Base-by-base conservation (phyloP, 345 rosid species). In the Populus simonii region DNA sequence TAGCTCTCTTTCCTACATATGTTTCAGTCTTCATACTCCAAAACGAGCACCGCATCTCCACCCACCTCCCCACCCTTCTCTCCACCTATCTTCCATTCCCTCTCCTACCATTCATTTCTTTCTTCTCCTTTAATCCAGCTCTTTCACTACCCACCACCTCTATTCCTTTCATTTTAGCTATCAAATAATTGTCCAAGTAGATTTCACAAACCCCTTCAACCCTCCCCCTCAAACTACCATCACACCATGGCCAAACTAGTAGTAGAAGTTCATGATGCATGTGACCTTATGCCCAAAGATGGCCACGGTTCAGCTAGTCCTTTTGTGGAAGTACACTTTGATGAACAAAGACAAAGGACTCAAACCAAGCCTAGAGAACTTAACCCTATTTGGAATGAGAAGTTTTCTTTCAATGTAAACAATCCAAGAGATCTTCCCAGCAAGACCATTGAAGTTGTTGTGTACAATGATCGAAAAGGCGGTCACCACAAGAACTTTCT, bases 251-350 rank as follows among this genome's bases (percentile, higher is more conserved):
- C 85, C 38, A 89, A 87, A 78, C 88, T 95, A 29, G 91, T 92
- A 0, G 97, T 93, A 4, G 93, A 92, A 87, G 90, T 95, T 36
- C 82, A 85, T 18, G 92, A 88, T 73, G 98, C 98, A n/a, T 83
- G 85, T 53, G 94, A 89, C 78, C 91, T 95, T 27, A 90, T 84
- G 90, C 93, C 96, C 2, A 93, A 90, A 84, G 96, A 93, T 68
- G 94, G 96, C 0, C 92, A 92, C 33, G 98, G 96, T 68, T 90
- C 96, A 6, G 91, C 96, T 6, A 89, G 88, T 78, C 89, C 96
- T 0, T 93, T 83, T 38, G 99, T 89, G 0, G 94, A 91, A 62
- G 91, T 93, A 11, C 89, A 88, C 0, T 89, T 90, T 41, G 94
- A 87, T 66, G 90, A 67, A 0, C 91, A 89, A 69, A 79, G 79